Conservation (phyloP, 257 asterid species). For the Scutellaria barbata region DNA sequence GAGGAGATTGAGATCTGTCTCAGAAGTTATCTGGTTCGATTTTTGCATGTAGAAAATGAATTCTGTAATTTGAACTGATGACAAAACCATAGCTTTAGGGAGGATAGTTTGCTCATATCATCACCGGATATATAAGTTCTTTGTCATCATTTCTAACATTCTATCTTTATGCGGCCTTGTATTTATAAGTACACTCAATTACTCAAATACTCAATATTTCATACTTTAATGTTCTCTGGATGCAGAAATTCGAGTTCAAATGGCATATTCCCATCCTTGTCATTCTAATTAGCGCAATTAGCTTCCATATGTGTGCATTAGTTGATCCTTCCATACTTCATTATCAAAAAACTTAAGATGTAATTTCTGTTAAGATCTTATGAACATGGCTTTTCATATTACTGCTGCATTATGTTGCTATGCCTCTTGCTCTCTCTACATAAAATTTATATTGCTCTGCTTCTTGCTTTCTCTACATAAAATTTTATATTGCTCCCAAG, state of each 20-base stretch:
- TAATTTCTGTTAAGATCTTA: not conserved
- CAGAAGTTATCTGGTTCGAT: not conserved
- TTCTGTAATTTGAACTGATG: not conserved
- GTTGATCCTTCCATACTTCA: constrained; percentile 52
- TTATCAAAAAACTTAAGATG: not conserved
- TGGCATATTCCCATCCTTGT: not conserved
- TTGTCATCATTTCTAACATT: not conserved
- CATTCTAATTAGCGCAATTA: constrained; percentile 15
- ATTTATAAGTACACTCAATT: not conserved
- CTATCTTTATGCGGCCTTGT: not conserved
- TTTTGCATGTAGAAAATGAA: constrained; percentile 4
- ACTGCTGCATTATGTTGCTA: not conserved
- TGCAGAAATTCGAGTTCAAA: constrained; percentile 3
- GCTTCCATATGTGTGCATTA: constrained; percentile 35
- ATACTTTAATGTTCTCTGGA: constrained; percentile 1
- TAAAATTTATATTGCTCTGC: not conserved
- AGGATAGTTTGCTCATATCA: not conserved
- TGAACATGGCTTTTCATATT: not conserved
- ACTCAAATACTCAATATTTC: not conserved
- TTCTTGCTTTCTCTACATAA: not conserved
- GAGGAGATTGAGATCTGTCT: not conserved
- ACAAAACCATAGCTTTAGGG: not conserved
- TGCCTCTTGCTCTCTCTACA: not conserved
- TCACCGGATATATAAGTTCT: not conserved
- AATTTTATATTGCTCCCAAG: not conserved